Percentiles rank a stretch among this genome's conserved stretches.
Conservation (phyloP, 176 grass and related monocot species). For the Puya raimondii region DNA sequence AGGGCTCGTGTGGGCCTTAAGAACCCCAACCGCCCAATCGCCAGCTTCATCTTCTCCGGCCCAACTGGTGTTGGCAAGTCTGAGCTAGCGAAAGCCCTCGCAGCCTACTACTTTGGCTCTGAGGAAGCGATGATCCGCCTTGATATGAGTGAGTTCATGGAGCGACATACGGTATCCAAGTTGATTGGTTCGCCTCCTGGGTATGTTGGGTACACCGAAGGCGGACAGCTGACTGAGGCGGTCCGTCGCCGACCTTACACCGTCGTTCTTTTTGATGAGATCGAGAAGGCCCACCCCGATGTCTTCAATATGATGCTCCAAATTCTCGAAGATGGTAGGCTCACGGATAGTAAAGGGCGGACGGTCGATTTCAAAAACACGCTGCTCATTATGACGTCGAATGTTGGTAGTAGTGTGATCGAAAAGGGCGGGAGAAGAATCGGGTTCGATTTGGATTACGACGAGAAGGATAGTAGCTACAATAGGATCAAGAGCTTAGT, state of each 20-base stretch:
- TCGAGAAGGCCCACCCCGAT: conserved; percentile 96
- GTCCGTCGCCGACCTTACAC: conserved; percentile 85
- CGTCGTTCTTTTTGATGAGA: conserved; percentile 93
- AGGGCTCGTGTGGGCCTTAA: conserved; percentile 90
- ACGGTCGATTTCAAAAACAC: conserved; percentile 97
- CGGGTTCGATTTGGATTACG: conserved; percentile 77
- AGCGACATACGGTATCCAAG: conserved; percentile 91
- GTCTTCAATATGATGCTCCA: conserved; percentile 99
- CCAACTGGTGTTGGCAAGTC: conserved; percentile 98
- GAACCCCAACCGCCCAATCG: conserved; percentile 87
- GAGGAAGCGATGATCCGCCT: conserved; percentile 95
- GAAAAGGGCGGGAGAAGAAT: conserved; percentile 91
- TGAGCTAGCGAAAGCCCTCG: conserved; percentile 80
- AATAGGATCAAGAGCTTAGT: conserved; percentile 90
- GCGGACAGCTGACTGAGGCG: conserved; percentile 87
- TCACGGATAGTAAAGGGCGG: conserved; percentile 85
- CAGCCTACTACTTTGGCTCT: conserved; percentile 82
- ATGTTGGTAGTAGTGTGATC: conserved; percentile 85
- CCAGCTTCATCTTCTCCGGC: conserved; percentile 97
- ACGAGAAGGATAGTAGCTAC: conserved; percentile 88
- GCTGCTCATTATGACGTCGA: conserved; percentile 84
- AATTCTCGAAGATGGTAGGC: conserved; percentile 90
- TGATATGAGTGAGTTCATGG: conserved; percentile 99
- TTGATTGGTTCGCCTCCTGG: conserved; percentile 93
- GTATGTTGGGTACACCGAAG: conserved; percentile 94